Base-by-base conservation (phyloP, 345 rosid species). In the Noccaea bulbosa region DNA sequence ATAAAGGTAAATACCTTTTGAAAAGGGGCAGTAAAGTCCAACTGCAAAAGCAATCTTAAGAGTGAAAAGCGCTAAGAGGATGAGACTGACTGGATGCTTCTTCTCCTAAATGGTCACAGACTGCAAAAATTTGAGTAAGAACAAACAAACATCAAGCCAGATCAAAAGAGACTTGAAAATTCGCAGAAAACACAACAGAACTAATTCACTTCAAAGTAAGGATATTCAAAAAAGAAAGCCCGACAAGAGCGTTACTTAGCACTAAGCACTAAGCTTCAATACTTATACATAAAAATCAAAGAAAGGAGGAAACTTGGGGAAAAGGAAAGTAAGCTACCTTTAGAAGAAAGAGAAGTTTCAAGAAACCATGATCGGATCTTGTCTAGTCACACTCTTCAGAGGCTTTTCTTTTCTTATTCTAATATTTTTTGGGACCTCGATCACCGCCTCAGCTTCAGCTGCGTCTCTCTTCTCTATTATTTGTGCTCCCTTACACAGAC, bases 291-390 rank as follows among this genome's bases (percentile, higher is more conserved):
- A 37, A 70, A 27, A 27, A 27, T 32, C 8, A 11, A 39, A 50
- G 14, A 71, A 67, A 41, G 48, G 20, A 43, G 16, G 10, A 41
- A 51, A 52, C 50, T 67, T 74, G 11, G 68, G 78, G 72, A 60
- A 74, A 74, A 11, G 78, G 48, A 74, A 74, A 74, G 78, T 67
- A 67, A 67, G 15, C 15, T 34, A 74, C 62, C 73, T 74, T 74
- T 51, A 67, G 2, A 59, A 27, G 49, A 12, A 45, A 22, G 39
- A 51, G 61, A 43, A 53, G 69, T 5, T 65, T 73, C 15, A 73
- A 16, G 66, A 65, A 66, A 22, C 67, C 52, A 58, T 73, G 72
- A 58, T 66, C 72, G 32, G 72, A 73, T 73, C 77, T 73, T 58
- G 72, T 40, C 53, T 32, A 65, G 61, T 73, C 46, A 40, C 72